A percentile compares a stretch with the other conserved stretches of the same genome.
Conservation (phyloP, 2,329 filamentous ascomycete species). For the Pseudopithomyces chartarum region DNA sequence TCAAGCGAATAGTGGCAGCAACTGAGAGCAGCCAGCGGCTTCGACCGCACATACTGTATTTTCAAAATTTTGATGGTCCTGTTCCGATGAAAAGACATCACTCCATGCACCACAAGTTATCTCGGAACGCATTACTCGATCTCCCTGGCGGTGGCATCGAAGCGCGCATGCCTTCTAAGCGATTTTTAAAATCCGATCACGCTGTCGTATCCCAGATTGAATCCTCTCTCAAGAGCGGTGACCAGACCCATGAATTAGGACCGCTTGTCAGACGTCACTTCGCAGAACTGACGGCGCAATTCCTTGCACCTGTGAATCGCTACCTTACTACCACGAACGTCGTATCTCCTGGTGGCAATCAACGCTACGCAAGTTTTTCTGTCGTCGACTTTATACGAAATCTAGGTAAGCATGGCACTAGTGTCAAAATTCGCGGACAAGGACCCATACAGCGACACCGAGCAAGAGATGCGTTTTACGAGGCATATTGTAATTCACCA, state of each 20-base stretch:
- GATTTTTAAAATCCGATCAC: constrained; percentile 46
- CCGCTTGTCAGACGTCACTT: constrained; percentile 49
- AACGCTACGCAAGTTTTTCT: constrained; percentile 46
- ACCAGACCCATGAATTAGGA: constrained; percentile 39
- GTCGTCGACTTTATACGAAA: constrained; percentile 43
- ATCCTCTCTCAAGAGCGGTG: constrained; percentile 34
- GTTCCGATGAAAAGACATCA: constrained; percentile 44
- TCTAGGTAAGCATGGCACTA: constrained; percentile 46
- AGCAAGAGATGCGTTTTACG: constrained; percentile 44
- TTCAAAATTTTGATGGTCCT: constrained; percentile 42
- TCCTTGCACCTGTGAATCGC: constrained; percentile 47
- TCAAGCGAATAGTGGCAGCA: constrained; percentile 45
- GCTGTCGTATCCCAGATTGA: constrained; percentile 41
- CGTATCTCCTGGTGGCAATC: constrained; percentile 41
- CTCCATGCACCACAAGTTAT: constrained; percentile 43
- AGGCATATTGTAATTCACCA: constrained; percentile 42
- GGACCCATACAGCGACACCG: constrained; percentile 45
- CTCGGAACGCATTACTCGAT: constrained; percentile 42
- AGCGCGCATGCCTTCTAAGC: constrained; percentile 41
- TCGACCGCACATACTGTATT: constrained; percentile 45
- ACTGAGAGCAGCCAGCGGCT: constrained; percentile 39
- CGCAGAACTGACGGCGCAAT: constrained; percentile 47
- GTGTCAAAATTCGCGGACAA: constrained; percentile 46
- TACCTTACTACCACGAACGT: constrained; percentile 46
- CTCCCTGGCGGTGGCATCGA: constrained; percentile 48